Conservation (phyloP, 106 monocot genomes). For the Platanthera guangdongensis region DNA sequence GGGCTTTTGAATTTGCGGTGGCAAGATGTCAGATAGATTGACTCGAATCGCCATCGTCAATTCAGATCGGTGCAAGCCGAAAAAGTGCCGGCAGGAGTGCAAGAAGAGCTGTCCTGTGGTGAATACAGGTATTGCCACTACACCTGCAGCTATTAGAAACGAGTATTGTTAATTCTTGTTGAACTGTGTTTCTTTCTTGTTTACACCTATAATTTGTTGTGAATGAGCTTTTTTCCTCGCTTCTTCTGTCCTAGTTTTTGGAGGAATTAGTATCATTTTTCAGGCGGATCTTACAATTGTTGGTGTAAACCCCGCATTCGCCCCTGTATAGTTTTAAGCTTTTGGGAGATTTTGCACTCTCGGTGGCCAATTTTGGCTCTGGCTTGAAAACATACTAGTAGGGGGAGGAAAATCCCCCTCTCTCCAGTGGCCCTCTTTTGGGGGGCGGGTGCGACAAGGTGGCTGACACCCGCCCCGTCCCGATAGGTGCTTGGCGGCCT, state of each 20-base stretch:
- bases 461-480: too few species aligned
- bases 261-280: neutral
- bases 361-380: too few species aligned
- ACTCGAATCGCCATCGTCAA: conserved; percentile 96
- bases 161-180: neutral
- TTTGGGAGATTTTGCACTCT: too few species aligned
- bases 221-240: neutral
- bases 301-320: too few species aligned
- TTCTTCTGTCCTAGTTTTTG: neutral
- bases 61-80: conserved; percentile 91
- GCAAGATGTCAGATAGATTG: conserved; percentile 75
- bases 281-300: neutral
- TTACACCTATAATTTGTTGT: neutral
- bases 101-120: conserved; percentile 98
- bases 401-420: too few species aligned
- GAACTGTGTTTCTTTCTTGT: neutral
- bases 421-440: too few species aligned
- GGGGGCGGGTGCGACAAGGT: too few species aligned
- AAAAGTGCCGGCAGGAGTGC: conserved; percentile 98
- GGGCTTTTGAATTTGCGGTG: neutral
- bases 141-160: neutral
- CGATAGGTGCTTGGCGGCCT: too few species aligned
- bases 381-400: too few species aligned
- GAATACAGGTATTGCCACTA: conserved; percentile 58
- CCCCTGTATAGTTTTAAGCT: too few species aligned